Evolutionary conservation across 495 filamentous ascomycete species (phyloP), one percentile per base, ranked within the genome.

Genomic region (Trichoderma asperelloides): DNA sequence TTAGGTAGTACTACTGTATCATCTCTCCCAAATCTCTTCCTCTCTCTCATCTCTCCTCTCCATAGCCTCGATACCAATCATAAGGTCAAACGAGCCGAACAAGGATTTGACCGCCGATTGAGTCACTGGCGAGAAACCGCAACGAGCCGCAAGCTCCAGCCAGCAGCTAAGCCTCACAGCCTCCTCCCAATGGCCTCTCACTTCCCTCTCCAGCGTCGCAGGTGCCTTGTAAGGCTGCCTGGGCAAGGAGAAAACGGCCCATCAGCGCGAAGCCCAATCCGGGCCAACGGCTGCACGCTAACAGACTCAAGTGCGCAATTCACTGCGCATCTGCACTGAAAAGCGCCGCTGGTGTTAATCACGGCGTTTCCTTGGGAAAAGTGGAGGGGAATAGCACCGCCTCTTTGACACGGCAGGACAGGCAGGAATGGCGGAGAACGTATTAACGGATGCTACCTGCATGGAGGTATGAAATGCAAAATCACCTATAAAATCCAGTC

Each of bases 151-250:
- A 37, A 8, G 33, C 33, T 37, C 33, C 33, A 37, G 33, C 43
- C 11, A 18, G 7, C 47, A n/a, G 47, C 47, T 51, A 51, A 51
- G 47, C 47, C 47, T 51, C 47, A 23, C 8, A 21, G 8, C 47
- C 18, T 9, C 47, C 18, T 49, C 41, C 41, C 41, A 43, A 13
- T 16, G 11, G 11, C 11, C 41, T 43, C 41, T 43, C 41, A 12
- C 11, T 43, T 12, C 41, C 1, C 1, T 12, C 1, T 43, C 9
- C 15, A 12, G 41, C n/a, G n/a, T n/a, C n/a, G n/a, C 18, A 45
- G 41, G 47, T 51, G 47, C 47, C 47, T 51, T n/a, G 47, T 23
- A 51, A 51, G 47, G 47, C 47, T 51, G 47, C 47, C 47, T 51
- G 47, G 47, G 23, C 47, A 51, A n/a, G 45, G 47, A 21, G 18